Conservation (phyloP, 108 stramenopile genomes). For the Cyclotella sp. region DNA sequence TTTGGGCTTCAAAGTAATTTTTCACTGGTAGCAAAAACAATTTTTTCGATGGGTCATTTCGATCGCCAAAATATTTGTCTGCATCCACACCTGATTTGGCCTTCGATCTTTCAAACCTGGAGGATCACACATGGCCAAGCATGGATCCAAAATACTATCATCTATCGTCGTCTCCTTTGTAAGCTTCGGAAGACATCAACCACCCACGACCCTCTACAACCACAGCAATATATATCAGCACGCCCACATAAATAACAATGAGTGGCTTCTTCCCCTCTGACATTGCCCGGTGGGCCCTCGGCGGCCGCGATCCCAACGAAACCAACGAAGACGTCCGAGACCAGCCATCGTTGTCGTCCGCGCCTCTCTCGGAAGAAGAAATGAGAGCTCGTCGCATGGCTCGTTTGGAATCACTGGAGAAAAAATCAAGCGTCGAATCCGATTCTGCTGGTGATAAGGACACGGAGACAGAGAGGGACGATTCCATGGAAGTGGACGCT, state of each 20-base stretch:
- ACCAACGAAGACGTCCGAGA: conserved; percentile 22
- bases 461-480: conserved; percentile 59
- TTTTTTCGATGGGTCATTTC: too few relatives aligned
- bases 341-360: conserved; percentile 13
- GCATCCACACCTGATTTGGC: too few relatives aligned
- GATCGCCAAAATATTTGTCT: too few relatives aligned
- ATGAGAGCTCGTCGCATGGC: conserved; percentile 84
- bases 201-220: too few relatives aligned
- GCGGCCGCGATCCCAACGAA: conserved; percentile 53
- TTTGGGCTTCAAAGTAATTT: too few relatives aligned
- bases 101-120: too few relatives aligned
- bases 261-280: conserved; percentile 71
- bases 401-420: conserved; percentile 59
- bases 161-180: too few relatives aligned
- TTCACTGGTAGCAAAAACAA: too few relatives aligned
- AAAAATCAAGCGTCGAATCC: background rate
- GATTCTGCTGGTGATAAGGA: conserved; percentile 23
- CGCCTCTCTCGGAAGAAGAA: conserved; percentile 69
- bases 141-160: too few relatives aligned
- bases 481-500: conserved; percentile 1
- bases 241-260: conserved; percentile 10
- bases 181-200: too few relatives aligned
- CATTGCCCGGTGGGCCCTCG: conserved; percentile 79
- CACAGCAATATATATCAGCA: too few relatives aligned
- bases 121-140: too few relatives aligned